These are phyloP conservation scores for Aschersonia sp. DNA, from an alignment of 2,329 filamentous ascomycete species.

Conservation along the genomic window DNA sequence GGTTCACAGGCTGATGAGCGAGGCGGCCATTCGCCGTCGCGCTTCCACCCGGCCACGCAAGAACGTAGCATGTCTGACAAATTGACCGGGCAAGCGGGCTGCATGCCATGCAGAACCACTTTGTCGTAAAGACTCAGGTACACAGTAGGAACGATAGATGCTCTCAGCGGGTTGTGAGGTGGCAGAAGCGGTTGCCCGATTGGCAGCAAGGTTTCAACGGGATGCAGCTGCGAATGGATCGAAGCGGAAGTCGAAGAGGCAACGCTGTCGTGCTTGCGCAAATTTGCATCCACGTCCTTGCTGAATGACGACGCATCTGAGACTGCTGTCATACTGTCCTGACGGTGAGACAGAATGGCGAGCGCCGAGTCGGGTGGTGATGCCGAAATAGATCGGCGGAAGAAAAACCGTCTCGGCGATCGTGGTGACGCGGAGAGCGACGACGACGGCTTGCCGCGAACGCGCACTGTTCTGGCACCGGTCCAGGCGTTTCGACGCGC, in stretches of 20 bases:
- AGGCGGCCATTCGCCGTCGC: constrained; percentile 82
- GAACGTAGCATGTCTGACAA: constrained; percentile 65
- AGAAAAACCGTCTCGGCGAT: constrained; percentile 34
- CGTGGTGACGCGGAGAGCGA: constrained; percentile 28
- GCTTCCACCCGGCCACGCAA: constrained; percentile 82
- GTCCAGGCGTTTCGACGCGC: constrained; percentile 75
- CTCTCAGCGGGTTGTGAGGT: constrained; percentile 58
- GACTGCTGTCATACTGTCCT: constrained; percentile 20
- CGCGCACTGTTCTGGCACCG: constrained; percentile 48
- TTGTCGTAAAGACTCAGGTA: constrained; percentile 84
- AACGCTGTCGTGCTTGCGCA: constrained; percentile 17
- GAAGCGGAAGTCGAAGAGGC: constrained; percentile 16
- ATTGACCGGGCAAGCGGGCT: constrained; percentile 80
- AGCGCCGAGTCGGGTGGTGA: constrained; percentile 19
- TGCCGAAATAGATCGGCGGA: constrained; percentile 29
- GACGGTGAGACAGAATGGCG: constrained; percentile 9
- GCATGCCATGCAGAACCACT: constrained; percentile 64
- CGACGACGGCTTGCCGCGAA: constrained; percentile 30
- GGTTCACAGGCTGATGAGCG: constrained; percentile 28
- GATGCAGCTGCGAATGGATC: constrained; percentile 18
- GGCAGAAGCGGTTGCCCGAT: constrained; percentile 61
- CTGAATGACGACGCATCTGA: constrained; percentile 23
- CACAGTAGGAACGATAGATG: constrained; percentile 56
- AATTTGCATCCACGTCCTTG: constrained; percentile 19
- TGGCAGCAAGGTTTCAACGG: constrained; percentile 53